phyloP scores from a whole-genome alignment of 2,329 filamentous ascomycete species.

The Colletotrichum lentis region DNA sequence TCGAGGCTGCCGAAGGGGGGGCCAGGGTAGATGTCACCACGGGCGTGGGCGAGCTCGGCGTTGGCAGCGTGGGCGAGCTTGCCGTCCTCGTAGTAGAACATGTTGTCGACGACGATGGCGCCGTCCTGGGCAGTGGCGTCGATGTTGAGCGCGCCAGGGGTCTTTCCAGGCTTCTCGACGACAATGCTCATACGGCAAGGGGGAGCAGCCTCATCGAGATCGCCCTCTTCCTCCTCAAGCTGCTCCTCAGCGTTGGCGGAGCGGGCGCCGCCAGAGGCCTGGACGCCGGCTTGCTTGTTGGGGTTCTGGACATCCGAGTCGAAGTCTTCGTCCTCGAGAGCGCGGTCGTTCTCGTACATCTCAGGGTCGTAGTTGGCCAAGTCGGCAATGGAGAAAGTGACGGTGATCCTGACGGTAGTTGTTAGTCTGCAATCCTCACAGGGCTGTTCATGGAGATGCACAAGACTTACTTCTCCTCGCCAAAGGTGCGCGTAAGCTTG shows the following conservation, averaged over 20 bases:
- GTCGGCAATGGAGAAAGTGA: conserved; percentile 86
- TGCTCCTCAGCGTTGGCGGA: conserved; percentile 64
- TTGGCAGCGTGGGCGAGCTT: conserved; percentile 78
- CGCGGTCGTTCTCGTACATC: conserved; percentile 63
- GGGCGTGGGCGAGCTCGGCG: conserved; percentile 78
- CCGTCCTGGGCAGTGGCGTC: conserved; percentile 89
- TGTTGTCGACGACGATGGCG: conserved; percentile 85
- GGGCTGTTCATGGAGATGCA: neutral
- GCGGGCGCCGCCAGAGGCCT: conserved; percentile 59
- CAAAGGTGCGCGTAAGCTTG: conserved; percentile 80
- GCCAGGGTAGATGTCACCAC: conserved; percentile 84
- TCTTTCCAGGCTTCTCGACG: conserved; percentile 82
- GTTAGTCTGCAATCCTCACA: neutral
- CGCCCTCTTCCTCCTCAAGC: conserved; percentile 59
- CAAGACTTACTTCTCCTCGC: conserved; percentile 80
- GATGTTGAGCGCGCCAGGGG: conserved; percentile 78
- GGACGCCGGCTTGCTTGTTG: conserved; percentile 63
- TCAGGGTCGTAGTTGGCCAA: conserved; percentile 73
- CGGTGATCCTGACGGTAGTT: conserved; percentile 68
- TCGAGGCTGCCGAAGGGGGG: conserved; percentile 94
- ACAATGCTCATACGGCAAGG: conserved; percentile 86
- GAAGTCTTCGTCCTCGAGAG: conserved; percentile 61
- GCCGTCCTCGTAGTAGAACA: conserved; percentile 84
- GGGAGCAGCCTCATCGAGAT: conserved; percentile 65
- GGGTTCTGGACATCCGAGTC: conserved; percentile 58